Conservation (phyloP, 2,329 filamentous ascomycete genomes). For the Cytospora piceicola region DNA sequence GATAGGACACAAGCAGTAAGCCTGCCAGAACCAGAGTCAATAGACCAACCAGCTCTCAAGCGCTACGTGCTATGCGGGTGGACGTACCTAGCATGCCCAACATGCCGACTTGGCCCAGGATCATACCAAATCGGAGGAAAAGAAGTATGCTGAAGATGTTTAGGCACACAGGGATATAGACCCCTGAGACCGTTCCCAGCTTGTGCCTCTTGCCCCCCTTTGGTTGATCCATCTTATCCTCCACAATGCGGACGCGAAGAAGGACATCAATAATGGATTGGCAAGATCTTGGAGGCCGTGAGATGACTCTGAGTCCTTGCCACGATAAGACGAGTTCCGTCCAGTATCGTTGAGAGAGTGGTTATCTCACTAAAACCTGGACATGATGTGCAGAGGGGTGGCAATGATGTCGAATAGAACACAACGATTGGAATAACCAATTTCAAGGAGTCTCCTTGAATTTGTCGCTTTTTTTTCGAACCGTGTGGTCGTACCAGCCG, state of each 20-base stretch:
- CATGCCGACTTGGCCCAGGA: constrained; percentile 79
- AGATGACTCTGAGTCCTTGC: neutral
- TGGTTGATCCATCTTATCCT: constrained; percentile 39
- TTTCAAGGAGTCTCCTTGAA: neutral
- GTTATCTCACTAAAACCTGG: neutral
- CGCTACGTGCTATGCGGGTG: constrained; percentile 4
- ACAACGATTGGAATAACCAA: neutral
- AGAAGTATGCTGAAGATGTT: constrained; percentile 91
- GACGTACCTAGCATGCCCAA: constrained; percentile 76
- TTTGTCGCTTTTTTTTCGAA: neutral
- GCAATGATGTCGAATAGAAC: neutral
- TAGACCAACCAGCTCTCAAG: constrained; percentile 32
- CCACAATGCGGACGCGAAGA: constrained; percentile 1
- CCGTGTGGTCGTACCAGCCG: neutral
- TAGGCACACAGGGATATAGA: constrained; percentile 86
- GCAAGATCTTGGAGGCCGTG: neutral
- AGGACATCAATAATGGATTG: constrained; percentile 4
- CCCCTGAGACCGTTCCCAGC: constrained; percentile 75
- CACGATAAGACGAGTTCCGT: neutral
- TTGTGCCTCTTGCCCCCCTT: constrained; percentile 54
- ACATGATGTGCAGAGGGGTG: neutral
- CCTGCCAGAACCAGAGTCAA: constrained; percentile 47
- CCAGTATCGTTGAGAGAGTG: neutral
- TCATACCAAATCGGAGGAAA: constrained; percentile 87
- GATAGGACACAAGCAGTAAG: constrained; percentile 75